Conservation (phyloP, 371 early-diverging fungal genomes). For the Mucor lusitanicus region DNA sequence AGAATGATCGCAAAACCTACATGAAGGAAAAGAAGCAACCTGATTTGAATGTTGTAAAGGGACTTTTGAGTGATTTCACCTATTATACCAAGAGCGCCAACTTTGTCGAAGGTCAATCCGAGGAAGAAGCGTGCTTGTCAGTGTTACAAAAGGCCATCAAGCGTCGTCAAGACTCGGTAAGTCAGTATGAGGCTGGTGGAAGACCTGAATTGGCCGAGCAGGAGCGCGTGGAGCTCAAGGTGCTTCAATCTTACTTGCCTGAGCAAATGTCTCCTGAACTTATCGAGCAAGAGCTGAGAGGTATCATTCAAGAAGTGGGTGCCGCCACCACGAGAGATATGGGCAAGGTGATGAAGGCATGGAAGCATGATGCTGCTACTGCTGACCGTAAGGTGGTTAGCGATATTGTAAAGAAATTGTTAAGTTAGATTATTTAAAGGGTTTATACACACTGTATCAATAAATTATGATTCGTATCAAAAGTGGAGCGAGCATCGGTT, state of each 20-base stretch:
- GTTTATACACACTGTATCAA: neutral
- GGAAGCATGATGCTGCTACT: constrained; percentile 56
- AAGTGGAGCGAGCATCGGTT: too few relatives aligned
- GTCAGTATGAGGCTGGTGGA: constrained; percentile 59
- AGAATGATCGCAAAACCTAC: constrained; percentile 70
- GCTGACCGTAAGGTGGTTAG: constrained; percentile 73
- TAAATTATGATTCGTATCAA: neutral
- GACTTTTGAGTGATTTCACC: constrained; percentile 68
- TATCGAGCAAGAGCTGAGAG: constrained; percentile 61
- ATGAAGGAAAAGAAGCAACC: constrained; percentile 75
- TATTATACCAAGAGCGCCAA: constrained; percentile 71
- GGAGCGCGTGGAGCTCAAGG: constrained; percentile 61
- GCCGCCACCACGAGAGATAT: constrained; percentile 64
- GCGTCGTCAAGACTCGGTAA: constrained; percentile 71
- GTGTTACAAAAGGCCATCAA: constrained; percentile 76
- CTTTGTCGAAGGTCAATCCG: constrained; percentile 34
- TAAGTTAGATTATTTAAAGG: constrained; percentile 13
- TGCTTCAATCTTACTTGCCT: constrained; percentile 73
- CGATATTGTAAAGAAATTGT: constrained; percentile 58
- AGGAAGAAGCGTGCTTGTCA: constrained; percentile 50
- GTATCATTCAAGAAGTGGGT: constrained; percentile 54
- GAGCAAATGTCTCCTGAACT: constrained; percentile 66
- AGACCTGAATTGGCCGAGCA: constrained; percentile 67
- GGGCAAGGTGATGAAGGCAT: constrained; percentile 80
- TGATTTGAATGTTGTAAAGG: constrained; percentile 70